Evolutionary conservation across 2,329 filamentous ascomycete genomes (phyloP).

Genomic region (Penicillium janthinellum): DNA sequence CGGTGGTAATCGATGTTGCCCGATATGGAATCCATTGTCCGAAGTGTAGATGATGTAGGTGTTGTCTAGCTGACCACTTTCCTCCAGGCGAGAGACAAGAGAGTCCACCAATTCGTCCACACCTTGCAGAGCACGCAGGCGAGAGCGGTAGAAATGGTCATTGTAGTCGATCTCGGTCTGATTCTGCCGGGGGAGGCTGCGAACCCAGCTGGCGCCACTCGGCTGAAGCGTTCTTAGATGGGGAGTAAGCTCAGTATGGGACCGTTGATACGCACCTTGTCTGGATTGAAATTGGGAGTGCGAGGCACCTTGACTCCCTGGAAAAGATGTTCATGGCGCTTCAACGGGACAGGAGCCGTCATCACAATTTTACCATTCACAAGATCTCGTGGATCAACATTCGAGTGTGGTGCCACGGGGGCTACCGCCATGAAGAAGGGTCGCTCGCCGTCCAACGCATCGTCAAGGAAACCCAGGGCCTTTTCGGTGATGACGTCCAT

Average conservation of each 20-base stretch:
- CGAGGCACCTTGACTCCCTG: slow-evolving; percentile 61
- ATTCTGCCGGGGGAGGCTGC: slow-evolving; percentile 48
- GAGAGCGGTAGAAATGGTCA: slow-evolving; percentile 55
- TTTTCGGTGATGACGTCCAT: slow-evolving; percentile 64
- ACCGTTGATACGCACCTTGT: slow-evolving; percentile 44
- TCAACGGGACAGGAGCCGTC: slow-evolving; percentile 58
- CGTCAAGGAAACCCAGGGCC: slow-evolving; percentile 62
- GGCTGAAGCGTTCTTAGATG: slow-evolving; percentile 27
- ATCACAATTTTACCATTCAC: slow-evolving; percentile 36
- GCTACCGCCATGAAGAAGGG: slow-evolving; percentile 71
- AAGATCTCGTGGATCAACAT: slow-evolving; percentile 47
- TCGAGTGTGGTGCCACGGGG: slow-evolving; percentile 67
- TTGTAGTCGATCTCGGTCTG: slow-evolving; percentile 53
- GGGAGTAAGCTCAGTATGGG: not conserved
- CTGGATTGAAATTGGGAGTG: slow-evolving; percentile 67
- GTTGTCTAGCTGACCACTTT: slow-evolving; percentile 50
- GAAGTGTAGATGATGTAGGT: slow-evolving; percentile 65
- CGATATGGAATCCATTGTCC: slow-evolving; percentile 63
- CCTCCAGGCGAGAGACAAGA: slow-evolving; percentile 46
- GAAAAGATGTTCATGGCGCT: slow-evolving; percentile 66
- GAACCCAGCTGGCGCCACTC: slow-evolving; percentile 52
- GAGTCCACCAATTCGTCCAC: slow-evolving; percentile 59
- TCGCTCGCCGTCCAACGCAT: slow-evolving; percentile 55
- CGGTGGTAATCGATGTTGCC: slow-evolving; percentile 60
- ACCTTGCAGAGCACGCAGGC: slow-evolving; percentile 54